Evolutionary conservation across 2,329 filamentous ascomycete genomes (phyloP).

Genomic region (Aspergillus hortae): DNA sequence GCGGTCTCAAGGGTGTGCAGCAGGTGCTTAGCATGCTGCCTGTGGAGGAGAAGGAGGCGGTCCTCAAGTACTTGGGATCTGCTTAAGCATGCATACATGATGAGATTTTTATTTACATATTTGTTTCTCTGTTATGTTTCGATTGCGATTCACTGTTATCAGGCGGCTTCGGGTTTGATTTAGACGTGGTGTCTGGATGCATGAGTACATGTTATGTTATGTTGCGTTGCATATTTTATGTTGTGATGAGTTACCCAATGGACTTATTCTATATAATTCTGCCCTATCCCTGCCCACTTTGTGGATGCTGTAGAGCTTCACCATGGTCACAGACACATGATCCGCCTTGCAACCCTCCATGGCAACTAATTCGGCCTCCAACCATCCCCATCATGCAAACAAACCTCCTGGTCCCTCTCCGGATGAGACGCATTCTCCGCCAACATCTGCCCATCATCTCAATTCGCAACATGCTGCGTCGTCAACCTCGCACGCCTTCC

Average conservation of each 20-base stretch:
- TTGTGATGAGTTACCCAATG: too few species aligned
- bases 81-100: neutral
- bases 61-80: conserved; percentile 56
- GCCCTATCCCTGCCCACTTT: too few species aligned
- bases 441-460: conserved; percentile 10
- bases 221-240: neutral
- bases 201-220: neutral
- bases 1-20: conserved; percentile 78
- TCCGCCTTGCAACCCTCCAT: too few species aligned
- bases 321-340: too few species aligned
- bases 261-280: too few species aligned
- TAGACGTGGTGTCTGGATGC: neutral
- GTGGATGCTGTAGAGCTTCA: too few species aligned
- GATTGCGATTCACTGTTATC: too few species aligned
- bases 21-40: conserved; percentile 83
- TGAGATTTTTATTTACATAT: neutral
- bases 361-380: conserved; percentile 3
- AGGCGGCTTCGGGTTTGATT: too few species aligned
- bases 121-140: neutral
- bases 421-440: conserved; percentile 11
- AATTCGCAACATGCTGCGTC: conserved; percentile 1
- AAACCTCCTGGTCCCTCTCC: conserved; percentile 8
- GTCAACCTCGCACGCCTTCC: conserved; percentile 12
- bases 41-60: conserved; percentile 79
- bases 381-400: conserved; percentile 9